Conservation (phyloP, 805 yeast genomes). For the Zygosaccharomyces kombuchaensis region DNA sequence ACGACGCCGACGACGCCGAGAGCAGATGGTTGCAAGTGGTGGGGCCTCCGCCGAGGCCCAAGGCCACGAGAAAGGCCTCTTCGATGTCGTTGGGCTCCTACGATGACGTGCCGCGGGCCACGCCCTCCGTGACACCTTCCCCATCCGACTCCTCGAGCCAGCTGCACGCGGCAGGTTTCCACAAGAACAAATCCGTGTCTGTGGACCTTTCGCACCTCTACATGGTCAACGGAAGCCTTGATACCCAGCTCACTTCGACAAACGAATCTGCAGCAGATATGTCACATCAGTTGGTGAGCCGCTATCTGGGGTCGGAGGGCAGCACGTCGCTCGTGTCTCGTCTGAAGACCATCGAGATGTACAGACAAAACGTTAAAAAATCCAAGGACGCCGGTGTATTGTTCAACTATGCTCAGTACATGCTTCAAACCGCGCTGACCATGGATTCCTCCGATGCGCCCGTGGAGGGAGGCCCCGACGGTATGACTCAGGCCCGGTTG, state of each 20-base stretch:
- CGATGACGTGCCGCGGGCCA: slow-evolving; percentile 1
- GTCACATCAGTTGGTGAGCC: slow-evolving; percentile 48
- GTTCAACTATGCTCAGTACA: slow-evolving; percentile 86
- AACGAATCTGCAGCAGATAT: slow-evolving; percentile 45
- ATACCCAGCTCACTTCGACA: slow-evolving; percentile 37
- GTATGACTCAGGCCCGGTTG: slow-evolving; percentile 30
- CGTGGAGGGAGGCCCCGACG: slow-evolving; percentile 5
- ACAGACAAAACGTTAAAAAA: slow-evolving; percentile 78
- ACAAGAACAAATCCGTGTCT: slow-evolving; percentile 33
- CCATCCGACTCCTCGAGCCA: slow-evolving; percentile 11
- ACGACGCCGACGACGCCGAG: too few species aligned
- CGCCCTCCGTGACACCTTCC: background rate
- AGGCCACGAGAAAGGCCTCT: background rate
- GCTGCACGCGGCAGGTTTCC: slow-evolving; percentile 3
- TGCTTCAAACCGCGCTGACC: slow-evolving; percentile 77
- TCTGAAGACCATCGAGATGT: slow-evolving; percentile 79
- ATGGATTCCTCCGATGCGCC: slow-evolving; percentile 36
- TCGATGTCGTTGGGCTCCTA: slow-evolving; percentile 6
- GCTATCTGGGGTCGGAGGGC: slow-evolving; percentile 49
- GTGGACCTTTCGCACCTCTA: slow-evolving; percentile 43
- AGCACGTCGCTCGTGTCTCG: slow-evolving; percentile 57
- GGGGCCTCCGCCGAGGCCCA: slow-evolving; percentile 9
- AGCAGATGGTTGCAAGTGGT: slow-evolving; percentile 9
- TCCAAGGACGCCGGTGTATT: slow-evolving; percentile 82
- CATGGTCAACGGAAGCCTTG: slow-evolving; percentile 31